Evolutionary conservation across 2,329 filamentous ascomycete genomes (phyloP).

Genomic region (Stenocarpella maydis): DNA sequence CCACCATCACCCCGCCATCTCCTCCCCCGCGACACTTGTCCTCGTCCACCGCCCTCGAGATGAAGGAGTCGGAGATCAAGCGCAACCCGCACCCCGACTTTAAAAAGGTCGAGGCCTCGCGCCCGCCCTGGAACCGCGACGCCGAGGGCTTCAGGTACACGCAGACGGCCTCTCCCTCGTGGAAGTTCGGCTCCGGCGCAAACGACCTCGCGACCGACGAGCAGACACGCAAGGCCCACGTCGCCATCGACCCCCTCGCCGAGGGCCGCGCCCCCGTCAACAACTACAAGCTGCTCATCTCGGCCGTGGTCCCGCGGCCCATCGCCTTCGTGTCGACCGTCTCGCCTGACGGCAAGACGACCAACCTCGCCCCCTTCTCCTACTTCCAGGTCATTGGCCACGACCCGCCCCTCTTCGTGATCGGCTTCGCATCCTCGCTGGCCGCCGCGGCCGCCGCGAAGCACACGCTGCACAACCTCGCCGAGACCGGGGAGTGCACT

Average conservation of each 20-base stretch:
- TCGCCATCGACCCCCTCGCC: constrained; percentile 83
- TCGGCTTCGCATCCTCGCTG: constrained; percentile 55
- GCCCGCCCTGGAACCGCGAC: constrained; percentile 65
- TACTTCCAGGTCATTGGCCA: constrained; percentile 84
- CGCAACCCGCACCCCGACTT: constrained; percentile 80
- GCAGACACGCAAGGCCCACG: constrained; percentile 59
- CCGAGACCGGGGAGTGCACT: constrained; percentile 75
- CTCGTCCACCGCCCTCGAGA: constrained; percentile 40
- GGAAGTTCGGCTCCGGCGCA: constrained; percentile 71
- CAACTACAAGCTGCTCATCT: constrained; percentile 95
- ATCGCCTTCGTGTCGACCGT: constrained; percentile 71
- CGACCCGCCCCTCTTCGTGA: constrained; percentile 82
- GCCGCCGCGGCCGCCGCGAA: constrained; percentile 69
- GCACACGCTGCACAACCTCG: constrained; percentile 77
- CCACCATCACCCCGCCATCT: background rate
- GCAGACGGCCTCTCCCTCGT: constrained; percentile 70
- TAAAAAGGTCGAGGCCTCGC: constrained; percentile 72
- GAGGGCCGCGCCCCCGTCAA: constrained; percentile 70
- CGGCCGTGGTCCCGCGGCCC: constrained; percentile 81
- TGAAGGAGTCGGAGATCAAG: constrained; percentile 51
- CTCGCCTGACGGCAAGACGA: constrained; percentile 65
- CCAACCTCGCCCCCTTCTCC: constrained; percentile 84
- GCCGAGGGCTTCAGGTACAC: constrained; percentile 60
- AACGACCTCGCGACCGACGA: constrained; percentile 56
- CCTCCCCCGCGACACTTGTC: background rate